Evolutionary conservation across 805 yeast genomes (phyloP).

Genomic region (Saccharomycopsis sp.): DNA sequence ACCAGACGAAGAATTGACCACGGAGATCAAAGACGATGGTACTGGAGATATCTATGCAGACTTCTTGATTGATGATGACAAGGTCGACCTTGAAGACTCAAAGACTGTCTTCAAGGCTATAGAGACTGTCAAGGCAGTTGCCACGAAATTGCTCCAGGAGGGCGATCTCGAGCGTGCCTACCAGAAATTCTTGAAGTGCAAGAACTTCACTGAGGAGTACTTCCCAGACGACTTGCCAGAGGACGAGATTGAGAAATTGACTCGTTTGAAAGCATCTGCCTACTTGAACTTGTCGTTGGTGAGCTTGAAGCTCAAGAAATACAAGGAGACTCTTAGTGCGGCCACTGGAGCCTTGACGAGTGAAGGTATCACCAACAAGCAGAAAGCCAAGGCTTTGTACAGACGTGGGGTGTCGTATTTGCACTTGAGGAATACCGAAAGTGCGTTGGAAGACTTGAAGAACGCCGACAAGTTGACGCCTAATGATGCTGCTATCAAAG

Average conservation of each 20-base stretch:
- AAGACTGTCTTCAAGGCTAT: conserved; percentile 63
- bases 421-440: conserved; percentile 58
- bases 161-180: conserved; percentile 52
- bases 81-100: conserved; percentile 52
- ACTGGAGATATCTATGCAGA: conserved; percentile 83
- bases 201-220: conserved; percentile 60
- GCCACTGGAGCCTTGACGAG: conserved; percentile 62
- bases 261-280: conserved; percentile 54
- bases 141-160: conserved; percentile 66
- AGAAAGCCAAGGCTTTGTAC: conserved; percentile 78
- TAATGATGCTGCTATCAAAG: conserved; percentile 61
- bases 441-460: conserved; percentile 59
- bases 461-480: conserved; percentile 62
- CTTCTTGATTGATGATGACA: conserved; percentile 64
- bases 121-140: conserved; percentile 62
- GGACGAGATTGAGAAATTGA: conserved; percentile 43
- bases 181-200: conserved; percentile 67
- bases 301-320: conserved; percentile 55
- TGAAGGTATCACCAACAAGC: conserved; percentile 51
- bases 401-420: conserved; percentile 77
- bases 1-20: conserved; percentile 44
- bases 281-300: conserved; percentile 70
- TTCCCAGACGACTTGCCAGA: conserved; percentile 62
- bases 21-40: conserved; percentile 54
- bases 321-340: conserved; percentile 47